phyloP scores from a whole-genome alignment of 257 asterid species.

The Galeopsis tetrahit region DNA sequence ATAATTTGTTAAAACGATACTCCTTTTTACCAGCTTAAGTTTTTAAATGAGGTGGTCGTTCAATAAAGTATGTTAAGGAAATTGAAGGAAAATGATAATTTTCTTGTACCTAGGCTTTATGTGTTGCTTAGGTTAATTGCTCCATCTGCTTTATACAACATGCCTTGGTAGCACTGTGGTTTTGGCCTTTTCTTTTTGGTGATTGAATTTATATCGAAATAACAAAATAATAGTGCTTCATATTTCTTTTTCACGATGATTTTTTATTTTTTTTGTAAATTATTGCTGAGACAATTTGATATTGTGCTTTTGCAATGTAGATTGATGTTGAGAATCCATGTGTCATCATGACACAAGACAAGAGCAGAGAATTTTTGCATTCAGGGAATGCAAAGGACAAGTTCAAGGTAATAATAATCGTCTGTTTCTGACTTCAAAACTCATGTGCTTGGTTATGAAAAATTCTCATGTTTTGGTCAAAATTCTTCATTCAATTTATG shows the following conservation, averaged over 20 bases:
- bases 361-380: slow-evolving; percentile 95
- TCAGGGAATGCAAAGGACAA: slow-evolving; percentile 87
- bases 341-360: slow-evolving; percentile 95
- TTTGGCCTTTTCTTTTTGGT: slow-evolving; percentile 4
- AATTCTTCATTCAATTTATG: background rate
- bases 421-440: slow-evolving; percentile 24
- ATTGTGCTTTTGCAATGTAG: slow-evolving; percentile 49
- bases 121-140: background rate
- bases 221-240: background rate
- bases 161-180: slow-evolving; percentile 22
- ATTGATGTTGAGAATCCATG: slow-evolving; percentile 99
- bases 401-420: slow-evolving; percentile 66
- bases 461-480: background rate
- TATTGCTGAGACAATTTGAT: slow-evolving; percentile 27
- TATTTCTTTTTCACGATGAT: slow-evolving; percentile 11
- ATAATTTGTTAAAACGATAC: background rate
- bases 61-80: too few species aligned
- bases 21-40: too few species aligned
- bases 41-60: too few species aligned
- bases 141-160: background rate
- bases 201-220: slow-evolving; percentile 17
- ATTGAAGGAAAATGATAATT: background rate
- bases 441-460: slow-evolving; percentile 3
- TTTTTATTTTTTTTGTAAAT: background rate
- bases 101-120: background rate